Conservation (phyloP, 2,329 filamentous ascomycete genomes). For the Fusarium sp. region DNA sequence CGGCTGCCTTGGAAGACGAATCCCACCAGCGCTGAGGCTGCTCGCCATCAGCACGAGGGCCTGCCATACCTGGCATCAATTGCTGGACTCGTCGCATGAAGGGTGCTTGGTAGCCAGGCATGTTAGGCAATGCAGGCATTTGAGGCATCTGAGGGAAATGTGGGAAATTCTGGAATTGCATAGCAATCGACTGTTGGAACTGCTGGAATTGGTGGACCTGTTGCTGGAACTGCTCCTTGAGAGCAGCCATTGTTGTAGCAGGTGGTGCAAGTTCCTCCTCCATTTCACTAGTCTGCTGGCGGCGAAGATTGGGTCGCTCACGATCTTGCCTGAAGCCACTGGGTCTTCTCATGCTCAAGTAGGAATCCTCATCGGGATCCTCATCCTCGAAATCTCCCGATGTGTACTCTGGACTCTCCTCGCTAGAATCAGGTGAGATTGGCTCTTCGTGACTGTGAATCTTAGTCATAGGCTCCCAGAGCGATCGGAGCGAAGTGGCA, state of each 20-base stretch:
- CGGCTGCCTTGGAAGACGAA: slow-evolving; percentile 62
- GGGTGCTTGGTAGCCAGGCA: slow-evolving; percentile 78
- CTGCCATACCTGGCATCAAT: slow-evolving; percentile 73
- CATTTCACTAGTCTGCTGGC: slow-evolving; percentile 51
- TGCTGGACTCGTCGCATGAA: slow-evolving; percentile 79
- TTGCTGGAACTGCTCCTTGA: slow-evolving; percentile 77
- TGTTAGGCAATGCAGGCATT: slow-evolving; percentile 62
- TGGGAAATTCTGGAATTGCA: slow-evolving; percentile 69
- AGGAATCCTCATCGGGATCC: slow-evolving; percentile 51
- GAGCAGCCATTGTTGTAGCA: slow-evolving; percentile 69
- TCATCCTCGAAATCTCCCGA: slow-evolving; percentile 57
- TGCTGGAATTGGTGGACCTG: slow-evolving; percentile 70
- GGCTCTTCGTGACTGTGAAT: slow-evolving; percentile 47
- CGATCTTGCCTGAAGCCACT: slow-evolving; percentile 43
- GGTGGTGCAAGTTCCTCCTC: slow-evolving; percentile 60
- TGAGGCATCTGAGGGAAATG: slow-evolving; percentile 70
- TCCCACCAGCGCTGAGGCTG: slow-evolving; percentile 69
- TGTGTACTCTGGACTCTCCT: slow-evolving; percentile 57
- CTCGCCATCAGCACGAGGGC: slow-evolving; percentile 58
- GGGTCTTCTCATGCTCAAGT: slow-evolving; percentile 49
- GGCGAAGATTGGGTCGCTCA: slow-evolving; percentile 49
- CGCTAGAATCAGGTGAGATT: slow-evolving; percentile 54
- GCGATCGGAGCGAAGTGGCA: slow-evolving; percentile 71
- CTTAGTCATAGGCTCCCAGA: slow-evolving; percentile 67
- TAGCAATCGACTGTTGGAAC: slow-evolving; percentile 75